Evolutionary conservation across 73 alveolate species (phyloP).

Genomic region (Effrenium voratum): DNA sequence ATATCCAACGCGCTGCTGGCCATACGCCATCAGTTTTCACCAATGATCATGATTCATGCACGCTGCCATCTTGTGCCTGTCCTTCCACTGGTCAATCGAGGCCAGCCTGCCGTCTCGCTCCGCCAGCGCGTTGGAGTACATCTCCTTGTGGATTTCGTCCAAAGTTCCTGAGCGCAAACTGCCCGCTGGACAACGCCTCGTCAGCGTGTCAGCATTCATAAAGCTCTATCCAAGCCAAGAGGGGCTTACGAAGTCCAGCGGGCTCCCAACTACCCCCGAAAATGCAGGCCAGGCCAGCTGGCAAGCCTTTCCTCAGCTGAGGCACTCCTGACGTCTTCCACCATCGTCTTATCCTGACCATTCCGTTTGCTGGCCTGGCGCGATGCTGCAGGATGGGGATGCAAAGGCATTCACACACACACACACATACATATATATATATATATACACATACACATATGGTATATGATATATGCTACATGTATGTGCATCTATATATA

Average conservation of each 20-base stretch:
- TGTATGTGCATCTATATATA: too few relatives aligned
- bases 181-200: background rate
- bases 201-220: background rate
- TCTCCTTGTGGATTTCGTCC: conserved; percentile 85
- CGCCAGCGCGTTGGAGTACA: conserved; percentile 95
- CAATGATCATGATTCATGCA: too few relatives aligned
- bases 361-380: background rate
- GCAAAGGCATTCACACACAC: too few relatives aligned
- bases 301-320: conserved; percentile 31
- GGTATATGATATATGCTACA: too few relatives aligned
- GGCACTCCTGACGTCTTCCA: conserved; percentile 95
- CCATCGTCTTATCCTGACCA: conserved; percentile 67
- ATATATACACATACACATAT: too few relatives aligned
- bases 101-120: conserved; percentile 95
- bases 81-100: conserved; percentile 95
- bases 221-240: background rate
- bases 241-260: background rate
- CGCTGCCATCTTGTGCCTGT: too few relatives aligned
- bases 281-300: background rate
- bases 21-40: too few relatives aligned
- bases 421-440: too few relatives aligned
- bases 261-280: background rate
- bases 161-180: conserved; percentile 28
- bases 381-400: too few relatives aligned
- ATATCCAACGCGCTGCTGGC: too few relatives aligned